Conservation (phyloP, 2,329 filamentous ascomycete genomes). For the Stagonosporopsis tanaceti region DNA sequence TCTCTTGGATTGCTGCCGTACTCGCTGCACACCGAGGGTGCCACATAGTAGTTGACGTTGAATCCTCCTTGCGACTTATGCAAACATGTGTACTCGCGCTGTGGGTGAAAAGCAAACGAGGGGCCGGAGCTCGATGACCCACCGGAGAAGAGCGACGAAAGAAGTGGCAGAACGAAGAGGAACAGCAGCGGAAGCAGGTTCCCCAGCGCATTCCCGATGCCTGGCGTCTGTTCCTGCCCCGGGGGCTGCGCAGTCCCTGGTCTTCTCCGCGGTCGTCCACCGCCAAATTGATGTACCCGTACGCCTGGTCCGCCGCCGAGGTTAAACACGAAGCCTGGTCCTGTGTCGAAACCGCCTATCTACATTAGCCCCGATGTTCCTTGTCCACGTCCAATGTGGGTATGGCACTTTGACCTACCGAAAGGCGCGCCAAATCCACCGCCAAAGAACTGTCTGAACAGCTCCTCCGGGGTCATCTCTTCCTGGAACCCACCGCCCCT, state of each 20-base stretch:
- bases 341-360: constrained; percentile 72
- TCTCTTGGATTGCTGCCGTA: constrained; percentile 59
- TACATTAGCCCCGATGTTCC: constrained; percentile 20
- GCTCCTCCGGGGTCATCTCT: constrained; percentile 93
- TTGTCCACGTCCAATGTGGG: constrained; percentile 11
- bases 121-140: constrained; percentile 66
- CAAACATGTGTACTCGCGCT: constrained; percentile 75
- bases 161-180: constrained; percentile 79
- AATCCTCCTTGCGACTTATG: constrained; percentile 72
- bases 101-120: constrained; percentile 76
- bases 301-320: constrained; percentile 90
- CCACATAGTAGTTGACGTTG: constrained; percentile 83
- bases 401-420: constrained; percentile 57
- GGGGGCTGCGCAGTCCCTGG: constrained; percentile 66
- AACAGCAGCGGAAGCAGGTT: constrained; percentile 87
- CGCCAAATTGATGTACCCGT: constrained; percentile 94
- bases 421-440: constrained; percentile 73
- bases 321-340: constrained; percentile 94
- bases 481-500: constrained; percentile 76
- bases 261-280: constrained; percentile 75
- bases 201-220: constrained; percentile 64
- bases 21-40: constrained; percentile 77
- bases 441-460: constrained; percentile 97
- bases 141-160: constrained; percentile 77
- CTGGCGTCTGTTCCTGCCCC: constrained; percentile 59